phyloP scores from a whole-genome alignment of 2,329 filamentous ascomycete genomes.

The Sporothrix brasiliensis region DNA sequence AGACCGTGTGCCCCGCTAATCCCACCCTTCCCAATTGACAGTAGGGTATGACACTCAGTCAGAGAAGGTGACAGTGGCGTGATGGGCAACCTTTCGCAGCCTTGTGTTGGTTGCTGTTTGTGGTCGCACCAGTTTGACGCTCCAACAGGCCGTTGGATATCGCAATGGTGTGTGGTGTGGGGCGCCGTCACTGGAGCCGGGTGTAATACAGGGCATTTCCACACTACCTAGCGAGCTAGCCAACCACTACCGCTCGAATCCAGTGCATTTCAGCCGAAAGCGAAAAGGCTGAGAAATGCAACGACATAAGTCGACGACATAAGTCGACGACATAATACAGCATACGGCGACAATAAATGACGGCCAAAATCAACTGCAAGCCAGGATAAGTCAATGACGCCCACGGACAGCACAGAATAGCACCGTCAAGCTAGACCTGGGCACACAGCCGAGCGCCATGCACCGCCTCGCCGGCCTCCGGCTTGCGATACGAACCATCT shows the following conservation, averaged over 20 bases:
- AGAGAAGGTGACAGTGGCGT: not conserved
- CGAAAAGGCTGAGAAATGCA: conserved; percentile 17
- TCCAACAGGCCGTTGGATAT: not conserved
- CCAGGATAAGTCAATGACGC: not conserved
- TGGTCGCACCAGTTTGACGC: not conserved
- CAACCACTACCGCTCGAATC: conserved; percentile 17
- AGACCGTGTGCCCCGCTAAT: not conserved
- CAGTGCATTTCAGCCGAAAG: conserved; percentile 7
- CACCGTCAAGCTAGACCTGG: not conserved
- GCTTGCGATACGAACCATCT: not conserved
- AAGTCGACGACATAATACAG: not conserved
- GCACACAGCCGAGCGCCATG: not conserved
- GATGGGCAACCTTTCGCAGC: not conserved
- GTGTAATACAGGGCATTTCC: not conserved
- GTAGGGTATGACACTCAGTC: not conserved
- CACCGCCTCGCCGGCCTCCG: conserved; percentile 8
- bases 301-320: not conserved
- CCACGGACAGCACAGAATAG: not conserved
- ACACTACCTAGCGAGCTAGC: no score
- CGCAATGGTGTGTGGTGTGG: not conserved
- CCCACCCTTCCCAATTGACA: no score
- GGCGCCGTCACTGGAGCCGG: not conserved
- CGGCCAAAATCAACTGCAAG: not conserved
- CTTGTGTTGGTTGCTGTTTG: not conserved
- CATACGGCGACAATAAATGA: no score